phyloP scores from a whole-genome alignment of 192 early-diverging fungal species.

The Pecoramyces ruminantium region DNA sequence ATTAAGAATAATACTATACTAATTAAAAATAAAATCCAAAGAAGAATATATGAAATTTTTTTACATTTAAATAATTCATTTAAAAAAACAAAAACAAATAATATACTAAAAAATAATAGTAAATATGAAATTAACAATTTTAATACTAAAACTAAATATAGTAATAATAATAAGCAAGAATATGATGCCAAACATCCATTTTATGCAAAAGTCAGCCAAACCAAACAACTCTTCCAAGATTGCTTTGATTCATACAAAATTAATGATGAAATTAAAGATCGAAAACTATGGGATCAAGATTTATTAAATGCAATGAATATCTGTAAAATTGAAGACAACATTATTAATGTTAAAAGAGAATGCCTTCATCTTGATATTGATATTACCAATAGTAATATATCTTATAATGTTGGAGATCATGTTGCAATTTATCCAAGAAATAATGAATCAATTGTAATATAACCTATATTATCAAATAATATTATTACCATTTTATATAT shows the following conservation, averaged over 20 bases:
- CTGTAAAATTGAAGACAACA: constrained; percentile 4
- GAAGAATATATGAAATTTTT: neutral
- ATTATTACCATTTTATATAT: neutral
- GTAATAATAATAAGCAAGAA: neutral
- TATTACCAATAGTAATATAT: constrained; percentile 56
- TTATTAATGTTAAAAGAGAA: constrained; percentile 39
- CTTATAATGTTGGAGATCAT: constrained; percentile 88
- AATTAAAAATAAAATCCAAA: neutral
- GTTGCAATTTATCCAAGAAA: constrained; percentile 83
- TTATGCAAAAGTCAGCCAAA: constrained; percentile 40
- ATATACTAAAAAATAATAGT: neutral
- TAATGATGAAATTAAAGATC: neutral
- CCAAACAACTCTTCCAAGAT: constrained; percentile 48
- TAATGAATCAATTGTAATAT: constrained; percentile 26
- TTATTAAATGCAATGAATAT: constrained; percentile 2
- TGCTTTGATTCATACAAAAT: constrained; percentile 3
- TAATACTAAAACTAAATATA: neutral
- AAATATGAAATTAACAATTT: neutral
- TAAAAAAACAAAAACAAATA: neutral
- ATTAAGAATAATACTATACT: neutral
- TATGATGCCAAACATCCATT: constrained; percentile 85
- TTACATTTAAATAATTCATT: neutral
- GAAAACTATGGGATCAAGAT: neutral
- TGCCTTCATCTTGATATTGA: constrained; percentile 93
- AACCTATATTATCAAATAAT: no score